phyloP scores from a whole-genome alignment of 23 red algal genomes.

The Gracilariopsis chorda region DNA sequence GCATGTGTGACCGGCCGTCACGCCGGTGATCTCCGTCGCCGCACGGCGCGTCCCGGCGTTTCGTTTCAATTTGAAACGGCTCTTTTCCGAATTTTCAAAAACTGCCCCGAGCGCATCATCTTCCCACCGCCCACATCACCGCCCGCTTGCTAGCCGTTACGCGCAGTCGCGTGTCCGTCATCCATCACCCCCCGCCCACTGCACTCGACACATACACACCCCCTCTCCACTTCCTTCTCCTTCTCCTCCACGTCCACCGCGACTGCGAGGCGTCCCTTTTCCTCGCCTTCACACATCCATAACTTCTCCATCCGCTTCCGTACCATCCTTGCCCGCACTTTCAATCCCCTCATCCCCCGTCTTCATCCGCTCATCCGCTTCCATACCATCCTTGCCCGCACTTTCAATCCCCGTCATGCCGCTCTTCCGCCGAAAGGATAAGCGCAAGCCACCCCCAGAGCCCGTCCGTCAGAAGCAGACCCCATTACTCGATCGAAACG shows the following conservation, averaged over 20 bases:
- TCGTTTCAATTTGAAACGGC: no score
- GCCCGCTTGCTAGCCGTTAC: conserved; percentile 17
- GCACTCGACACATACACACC: no score
- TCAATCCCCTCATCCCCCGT: not conserved
- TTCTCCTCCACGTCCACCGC: no score
- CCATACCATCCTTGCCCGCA: not conserved
- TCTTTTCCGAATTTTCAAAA: conserved; percentile 10
- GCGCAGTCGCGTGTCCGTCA: not conserved
- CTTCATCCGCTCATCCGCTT: not conserved
- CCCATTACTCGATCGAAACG: conserved; percentile 5
- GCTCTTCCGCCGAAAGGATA: conserved; percentile 21
- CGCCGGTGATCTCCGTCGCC: no score
- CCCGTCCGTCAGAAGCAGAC: not conserved
- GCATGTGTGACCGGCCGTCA: no score
- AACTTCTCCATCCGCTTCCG: not conserved
- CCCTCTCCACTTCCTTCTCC: not conserved
- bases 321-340: not conserved
- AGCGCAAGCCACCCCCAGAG: not conserved
- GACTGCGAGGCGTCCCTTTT: no score
- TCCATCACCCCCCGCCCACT: no score
- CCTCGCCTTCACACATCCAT: no score
- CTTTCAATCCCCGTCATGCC: not conserved
- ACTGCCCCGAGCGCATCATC: not conserved
- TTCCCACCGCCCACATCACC: not conserved
- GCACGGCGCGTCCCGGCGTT: no score